Percentiles rank a stretch among this genome's conserved stretches.
Evolutionary conservation across 208 protist species (phyloP).

Genomic region (Crithidia acanthocephali): DNA sequence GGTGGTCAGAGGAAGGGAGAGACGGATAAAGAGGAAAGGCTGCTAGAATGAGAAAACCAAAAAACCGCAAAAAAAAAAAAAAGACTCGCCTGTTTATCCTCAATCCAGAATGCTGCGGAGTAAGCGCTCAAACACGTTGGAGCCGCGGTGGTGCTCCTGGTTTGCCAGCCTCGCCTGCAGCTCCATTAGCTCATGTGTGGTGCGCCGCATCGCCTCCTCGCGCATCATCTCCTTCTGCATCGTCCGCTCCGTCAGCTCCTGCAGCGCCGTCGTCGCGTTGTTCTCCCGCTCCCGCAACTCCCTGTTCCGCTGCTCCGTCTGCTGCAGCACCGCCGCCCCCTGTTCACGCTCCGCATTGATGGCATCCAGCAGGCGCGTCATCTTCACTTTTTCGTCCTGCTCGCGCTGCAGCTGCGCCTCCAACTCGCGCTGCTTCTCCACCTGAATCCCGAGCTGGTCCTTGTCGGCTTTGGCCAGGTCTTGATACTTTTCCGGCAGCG

Average conservation of each 20-base stretch:
- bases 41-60: no score
- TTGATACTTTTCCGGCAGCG: conserved; percentile 67
- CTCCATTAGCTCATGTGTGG: conserved; percentile 71
- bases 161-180: conserved; percentile 52
- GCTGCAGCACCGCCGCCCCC: conserved; percentile 49
- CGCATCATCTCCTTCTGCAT: conserved; percentile 63
- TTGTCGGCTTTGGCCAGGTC: conserved; percentile 66
- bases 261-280: conserved; percentile 38
- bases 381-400: conserved; percentile 66
- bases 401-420: conserved; percentile 57
- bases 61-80: not conserved
- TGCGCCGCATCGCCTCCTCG: conserved; percentile 65
- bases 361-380: conserved; percentile 62
- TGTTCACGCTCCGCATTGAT: conserved; percentile 70
- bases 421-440: conserved; percentile 61
- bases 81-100: not conserved
- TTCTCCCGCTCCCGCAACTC: conserved; percentile 67
- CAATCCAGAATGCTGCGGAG: conserved; percentile 29
- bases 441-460: conserved; percentile 55
- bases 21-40: no score
- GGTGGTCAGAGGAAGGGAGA: no score
- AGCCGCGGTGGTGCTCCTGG: conserved; percentile 37
- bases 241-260: conserved; percentile 48
- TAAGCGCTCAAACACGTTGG: conserved; percentile 49
- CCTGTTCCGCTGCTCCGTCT: conserved; percentile 47